phyloP scores from a whole-genome alignment of 1,139 yeast species.

The Lodderomyces elongisporus region DNA sequence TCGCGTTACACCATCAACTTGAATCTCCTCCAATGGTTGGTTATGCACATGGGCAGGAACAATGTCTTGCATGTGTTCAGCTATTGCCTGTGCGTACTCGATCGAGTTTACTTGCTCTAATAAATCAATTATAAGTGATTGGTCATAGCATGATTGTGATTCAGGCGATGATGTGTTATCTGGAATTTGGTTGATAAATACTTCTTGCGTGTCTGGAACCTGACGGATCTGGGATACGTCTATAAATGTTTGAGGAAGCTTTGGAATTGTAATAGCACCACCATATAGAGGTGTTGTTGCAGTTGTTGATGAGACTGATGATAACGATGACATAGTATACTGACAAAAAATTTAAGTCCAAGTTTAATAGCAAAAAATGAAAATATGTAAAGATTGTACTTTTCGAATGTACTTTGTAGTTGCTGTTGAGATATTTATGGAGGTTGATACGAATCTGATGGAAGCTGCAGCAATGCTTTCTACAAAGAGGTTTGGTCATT shows the following conservation, averaged over 20 bases:
- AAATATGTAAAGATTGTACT: no score
- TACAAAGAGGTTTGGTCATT: no score
- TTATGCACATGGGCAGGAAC: constrained; percentile 11
- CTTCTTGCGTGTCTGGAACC: constrained; percentile 88
- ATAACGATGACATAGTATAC: no score
- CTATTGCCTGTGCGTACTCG: constrained; percentile 31
- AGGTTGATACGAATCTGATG: no score
- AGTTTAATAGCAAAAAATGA: no score
- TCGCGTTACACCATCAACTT: constrained; percentile 5
- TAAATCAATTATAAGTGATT: constrained; percentile 67
- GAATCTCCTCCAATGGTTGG: constrained; percentile 5
- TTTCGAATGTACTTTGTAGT: no score
- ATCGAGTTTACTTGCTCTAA: constrained; percentile 50
- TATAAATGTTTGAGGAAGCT: constrained; percentile 28
- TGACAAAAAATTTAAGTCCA: no score
- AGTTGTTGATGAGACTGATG: no score
- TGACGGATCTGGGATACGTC: constrained; percentile 75
- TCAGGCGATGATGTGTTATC: constrained; percentile 13
- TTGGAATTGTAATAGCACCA: constrained; percentile 61
- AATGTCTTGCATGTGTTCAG: constrained; percentile 40
- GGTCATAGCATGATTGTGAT: constrained; percentile 30
- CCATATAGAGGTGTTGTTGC: constrained; percentile 47
- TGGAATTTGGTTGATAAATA: constrained; percentile 47
- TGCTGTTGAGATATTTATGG: no score
- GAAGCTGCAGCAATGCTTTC: no score